These are phyloP conservation scores for Neonectria ditissima DNA, from an alignment of 2,329 filamentous ascomycete species.

Conservation along the genomic window DNA sequence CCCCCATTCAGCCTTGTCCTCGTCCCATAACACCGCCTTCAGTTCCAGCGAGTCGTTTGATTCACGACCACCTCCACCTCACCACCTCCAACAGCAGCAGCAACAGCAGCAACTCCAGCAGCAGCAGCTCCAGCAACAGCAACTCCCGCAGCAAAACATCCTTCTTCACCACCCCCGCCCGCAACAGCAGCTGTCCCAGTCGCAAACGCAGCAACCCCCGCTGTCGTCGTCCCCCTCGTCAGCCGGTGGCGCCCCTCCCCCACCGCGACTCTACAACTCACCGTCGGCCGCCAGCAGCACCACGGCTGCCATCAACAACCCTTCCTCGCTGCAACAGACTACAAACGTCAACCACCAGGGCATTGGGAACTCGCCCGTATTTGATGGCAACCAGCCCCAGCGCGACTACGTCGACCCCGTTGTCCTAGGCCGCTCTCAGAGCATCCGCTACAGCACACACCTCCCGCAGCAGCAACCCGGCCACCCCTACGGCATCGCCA, in stretches of 20 bases:
- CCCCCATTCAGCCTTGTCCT: slow-evolving; percentile 61
- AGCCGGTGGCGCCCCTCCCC: slow-evolving; percentile 39
- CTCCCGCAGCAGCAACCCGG: slow-evolving; percentile 44
- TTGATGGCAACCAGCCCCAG: slow-evolving; percentile 53
- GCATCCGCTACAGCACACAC: slow-evolving; percentile 59
- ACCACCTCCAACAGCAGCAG: slow-evolving; percentile 46
- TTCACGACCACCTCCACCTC: slow-evolving; percentile 42
- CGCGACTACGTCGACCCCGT: slow-evolving; percentile 59
- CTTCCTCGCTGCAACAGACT: slow-evolving; percentile 46
- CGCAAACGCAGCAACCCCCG: slow-evolving; percentile 38
- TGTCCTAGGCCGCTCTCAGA: slow-evolving; percentile 62
- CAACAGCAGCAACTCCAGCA: slow-evolving; percentile 47
- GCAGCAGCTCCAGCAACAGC: slow-evolving; percentile 40
- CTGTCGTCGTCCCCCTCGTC: slow-evolving; percentile 35
- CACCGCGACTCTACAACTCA: slow-evolving; percentile 49
- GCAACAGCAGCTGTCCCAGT: slow-evolving; percentile 23
- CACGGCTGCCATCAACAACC: slow-evolving; percentile 44
- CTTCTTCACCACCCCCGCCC: slow-evolving; percentile 28
- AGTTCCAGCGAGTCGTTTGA: slow-evolving; percentile 63
- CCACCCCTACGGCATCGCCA: slow-evolving; percentile 50
- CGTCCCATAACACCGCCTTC: slow-evolving; percentile 52
- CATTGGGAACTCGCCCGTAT: slow-evolving; percentile 40
- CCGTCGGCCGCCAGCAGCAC: slow-evolving; percentile 43
- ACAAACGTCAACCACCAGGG: slow-evolving; percentile 44
- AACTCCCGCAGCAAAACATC: slow-evolving; percentile 43